Percentiles rank a stretch among this genome's conserved stretches.
Evolutionary conservation across 2,329 filamentous ascomycete species (phyloP).

Genomic region (Fusarium tricinctum): DNA sequence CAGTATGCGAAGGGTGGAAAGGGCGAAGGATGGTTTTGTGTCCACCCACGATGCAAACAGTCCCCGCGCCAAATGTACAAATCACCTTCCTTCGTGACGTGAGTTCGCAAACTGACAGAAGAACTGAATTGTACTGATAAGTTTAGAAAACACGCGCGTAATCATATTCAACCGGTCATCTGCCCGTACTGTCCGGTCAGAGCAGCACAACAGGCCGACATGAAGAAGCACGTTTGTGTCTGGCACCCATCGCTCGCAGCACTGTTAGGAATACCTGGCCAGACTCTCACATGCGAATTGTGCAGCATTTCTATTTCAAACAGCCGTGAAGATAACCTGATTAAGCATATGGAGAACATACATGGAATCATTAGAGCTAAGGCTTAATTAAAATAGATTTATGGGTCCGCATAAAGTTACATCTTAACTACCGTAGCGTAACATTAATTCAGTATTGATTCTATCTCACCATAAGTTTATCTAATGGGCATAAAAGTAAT

Average conservation of each 20-base stretch:
- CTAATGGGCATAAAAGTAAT: no score
- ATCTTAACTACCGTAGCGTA: no score
- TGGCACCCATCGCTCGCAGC: background rate
- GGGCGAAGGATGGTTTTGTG: background rate
- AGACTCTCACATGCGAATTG: background rate
- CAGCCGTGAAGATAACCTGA: background rate
- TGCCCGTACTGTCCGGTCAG: background rate
- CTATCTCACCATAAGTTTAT: no score
- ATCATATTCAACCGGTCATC: background rate
- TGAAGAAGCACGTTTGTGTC: constrained; percentile 1
- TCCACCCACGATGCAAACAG: background rate
- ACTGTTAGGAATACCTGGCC: background rate
- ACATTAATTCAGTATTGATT: no score
- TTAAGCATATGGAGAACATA: background rate
- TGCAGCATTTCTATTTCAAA: background rate
- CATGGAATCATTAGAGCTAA: background rate
- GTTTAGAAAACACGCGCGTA: background rate
- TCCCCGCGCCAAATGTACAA: background rate
- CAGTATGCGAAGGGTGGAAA: background rate
- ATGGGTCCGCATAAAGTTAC: no score
- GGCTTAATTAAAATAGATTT: no score
- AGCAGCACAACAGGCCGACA: background rate
- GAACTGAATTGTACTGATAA: no score
- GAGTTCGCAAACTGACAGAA: background rate
- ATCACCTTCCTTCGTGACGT: background rate